Conservation (phyloP, 768 basidiomycete species). For the Tricholoma flavovirens region DNA sequence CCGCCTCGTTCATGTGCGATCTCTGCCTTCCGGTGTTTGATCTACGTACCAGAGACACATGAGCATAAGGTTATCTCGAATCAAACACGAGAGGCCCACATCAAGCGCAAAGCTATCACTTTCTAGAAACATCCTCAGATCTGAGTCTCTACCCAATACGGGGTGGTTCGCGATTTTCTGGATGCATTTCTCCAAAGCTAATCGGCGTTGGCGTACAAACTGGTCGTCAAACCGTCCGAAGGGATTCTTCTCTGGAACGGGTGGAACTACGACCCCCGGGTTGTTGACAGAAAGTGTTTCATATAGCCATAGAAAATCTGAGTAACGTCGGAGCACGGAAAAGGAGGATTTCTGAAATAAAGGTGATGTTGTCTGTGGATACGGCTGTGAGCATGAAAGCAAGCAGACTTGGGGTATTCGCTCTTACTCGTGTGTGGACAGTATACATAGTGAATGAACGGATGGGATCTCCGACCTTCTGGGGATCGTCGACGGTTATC, state of each 20-base stretch:
- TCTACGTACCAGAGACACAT: constrained; percentile 38
- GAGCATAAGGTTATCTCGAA: background rate
- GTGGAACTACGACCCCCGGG: constrained; percentile 95
- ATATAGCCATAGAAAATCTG: constrained; percentile 96
- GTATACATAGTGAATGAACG: constrained; percentile 95
- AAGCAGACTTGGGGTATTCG: background rate
- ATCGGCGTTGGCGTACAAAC: constrained; percentile 82
- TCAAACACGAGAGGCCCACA: constrained; percentile 40
- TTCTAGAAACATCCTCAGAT: constrained; percentile 87
- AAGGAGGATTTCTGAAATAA: constrained; percentile 78
- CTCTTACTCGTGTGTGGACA: constrained; percentile 75
- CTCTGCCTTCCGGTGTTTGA: constrained; percentile 82
- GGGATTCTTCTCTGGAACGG: constrained; percentile 91
- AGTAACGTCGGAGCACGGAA: constrained; percentile 94
- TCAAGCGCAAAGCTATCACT: constrained; percentile 89
- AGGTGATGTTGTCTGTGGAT: constrained; percentile 72
- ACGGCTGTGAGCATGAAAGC: constrained; percentile 1
- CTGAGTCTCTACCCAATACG: constrained; percentile 79
- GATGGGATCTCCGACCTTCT: constrained; percentile 94
- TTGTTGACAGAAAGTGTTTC: constrained; percentile 85
- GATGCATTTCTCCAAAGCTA: constrained; percentile 84
- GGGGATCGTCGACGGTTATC: constrained; percentile 94
- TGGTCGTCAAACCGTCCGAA: constrained; percentile 91
- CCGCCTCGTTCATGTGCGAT: constrained; percentile 75
- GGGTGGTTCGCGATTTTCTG: constrained; percentile 93